Evolutionary conservation across 2,329 filamentous ascomycete species (phyloP), one percentile per base, ranked within the genome.

Genomic region (Colletotrichum acutatum): DNA sequence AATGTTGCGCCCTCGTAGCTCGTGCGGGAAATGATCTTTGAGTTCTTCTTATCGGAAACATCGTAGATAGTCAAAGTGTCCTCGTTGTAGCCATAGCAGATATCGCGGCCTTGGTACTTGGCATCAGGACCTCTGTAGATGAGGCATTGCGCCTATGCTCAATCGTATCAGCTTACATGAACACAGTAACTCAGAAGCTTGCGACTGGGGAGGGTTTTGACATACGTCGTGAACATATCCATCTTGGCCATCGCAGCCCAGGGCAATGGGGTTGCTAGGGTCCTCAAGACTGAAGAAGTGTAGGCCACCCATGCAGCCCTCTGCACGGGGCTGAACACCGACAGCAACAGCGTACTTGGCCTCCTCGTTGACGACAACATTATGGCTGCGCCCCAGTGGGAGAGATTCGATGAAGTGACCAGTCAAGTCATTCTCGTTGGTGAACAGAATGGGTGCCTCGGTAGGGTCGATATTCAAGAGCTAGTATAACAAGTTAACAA

Each of bases 1-100:
- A 89, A 90, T 19, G 84, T 78, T n/a, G 86, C 86, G 53, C 89
- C 88, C n/a, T 86, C 83, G 78, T 90, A 90, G 0, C 84, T 85
- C 2, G 87, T 89, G 71, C 83, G 83, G 62, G 88, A 89, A 74
- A 90, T 84, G 72, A 89, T 82, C 24, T 78, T 83, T 67, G 82
- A 78, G 64, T 79, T 79, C 32, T 82, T 80, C 81, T 88, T 88
- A 79, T 88, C 80, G 24, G 84, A 87, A 8, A 89, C 84, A 65
- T 89, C 86, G 76, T 85, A 87, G 69, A 88, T 86, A 46, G 86
- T 87, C 53, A 88, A 76, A 0, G 84, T 84, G 72, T 88, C 86
- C 74, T 87, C 87, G 74, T 88, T 87, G 80, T 87, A 89, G 24
- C 85, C 86, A 72, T 88, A 88, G 83, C 87, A 89, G 67, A 89